A percentile compares a stretch with the other conserved stretches of the same genome.
Evolutionary conservation across 1,284 basidiomycete genomes (phyloP).

Genomic region (Apiotrichum gracile): DNA sequence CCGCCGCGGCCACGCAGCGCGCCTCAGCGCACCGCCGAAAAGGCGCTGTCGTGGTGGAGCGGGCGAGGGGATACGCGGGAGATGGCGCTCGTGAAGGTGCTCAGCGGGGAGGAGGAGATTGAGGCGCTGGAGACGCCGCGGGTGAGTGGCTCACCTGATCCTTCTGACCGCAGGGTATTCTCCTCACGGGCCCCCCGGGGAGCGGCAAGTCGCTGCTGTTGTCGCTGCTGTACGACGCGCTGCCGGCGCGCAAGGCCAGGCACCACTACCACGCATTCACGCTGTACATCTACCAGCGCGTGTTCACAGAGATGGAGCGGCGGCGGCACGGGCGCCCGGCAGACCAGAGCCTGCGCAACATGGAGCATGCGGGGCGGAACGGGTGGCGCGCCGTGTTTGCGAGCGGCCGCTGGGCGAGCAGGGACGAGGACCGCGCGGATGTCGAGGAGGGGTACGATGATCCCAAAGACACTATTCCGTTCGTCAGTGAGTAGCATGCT

Average conservation of each 20-base stretch:
- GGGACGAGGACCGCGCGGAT: constrained; percentile 19
- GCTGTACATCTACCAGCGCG: constrained; percentile 60
- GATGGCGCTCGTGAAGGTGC: constrained; percentile 51
- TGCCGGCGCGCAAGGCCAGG: constrained; percentile 59
- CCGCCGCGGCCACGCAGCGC: constrained; percentile 17
- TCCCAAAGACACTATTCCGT: constrained; percentile 43
- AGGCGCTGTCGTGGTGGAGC: constrained; percentile 12
- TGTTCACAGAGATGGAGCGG: constrained; percentile 43
- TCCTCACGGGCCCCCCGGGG: constrained; percentile 54
- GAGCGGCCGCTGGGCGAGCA: constrained; percentile 44
- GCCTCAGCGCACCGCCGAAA: constrained; percentile 3
- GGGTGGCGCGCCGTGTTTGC: constrained; percentile 48
- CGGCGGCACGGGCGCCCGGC: constrained; percentile 14
- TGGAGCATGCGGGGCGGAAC: constrained; percentile 34
- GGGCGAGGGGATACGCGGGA: constrained; percentile 8
- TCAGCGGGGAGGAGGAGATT: constrained; percentile 58
- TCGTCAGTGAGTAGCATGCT: constrained; percentile 35
- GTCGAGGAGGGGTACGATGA: constrained; percentile 20
- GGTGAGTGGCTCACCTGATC: constrained; percentile 35
- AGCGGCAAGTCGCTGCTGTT: constrained; percentile 59
- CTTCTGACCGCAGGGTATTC: constrained; percentile 41
- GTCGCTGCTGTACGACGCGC: constrained; percentile 59
- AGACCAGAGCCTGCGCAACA: constrained; percentile 43
- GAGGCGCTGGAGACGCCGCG: constrained; percentile 57
- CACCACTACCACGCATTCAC: constrained; percentile 66